These are phyloP conservation scores for Trichosporon faecale DNA, from an alignment of 1,284 basidiomycete genomes.

Conservation along the genomic window DNA sequence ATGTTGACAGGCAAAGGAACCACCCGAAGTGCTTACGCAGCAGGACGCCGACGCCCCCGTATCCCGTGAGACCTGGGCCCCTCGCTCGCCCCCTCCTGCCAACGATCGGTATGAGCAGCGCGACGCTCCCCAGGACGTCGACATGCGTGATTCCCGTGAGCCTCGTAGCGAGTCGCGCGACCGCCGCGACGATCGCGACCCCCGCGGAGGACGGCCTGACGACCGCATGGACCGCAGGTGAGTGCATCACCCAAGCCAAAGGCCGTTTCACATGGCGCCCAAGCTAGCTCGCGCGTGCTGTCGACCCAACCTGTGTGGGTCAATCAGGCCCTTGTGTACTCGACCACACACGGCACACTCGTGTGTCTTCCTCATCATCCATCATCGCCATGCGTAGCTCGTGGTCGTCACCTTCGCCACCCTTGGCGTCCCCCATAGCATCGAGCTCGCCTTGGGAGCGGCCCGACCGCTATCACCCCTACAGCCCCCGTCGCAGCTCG, in stretches of 20 bases:
- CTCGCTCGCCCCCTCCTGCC: conserved; percentile 27
- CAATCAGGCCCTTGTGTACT: background rate
- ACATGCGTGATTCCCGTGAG: conserved; percentile 15
- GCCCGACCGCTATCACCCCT: background rate
- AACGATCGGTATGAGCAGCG: conserved; percentile 23
- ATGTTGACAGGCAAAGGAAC: background rate
- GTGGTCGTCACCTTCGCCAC: background rate
- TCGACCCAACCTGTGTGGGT: background rate
- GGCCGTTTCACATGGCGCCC: background rate
- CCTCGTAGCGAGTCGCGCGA: background rate
- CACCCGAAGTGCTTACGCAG: background rate
- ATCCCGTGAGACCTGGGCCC: conserved; percentile 44
- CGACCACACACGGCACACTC: background rate
- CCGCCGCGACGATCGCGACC: conserved; percentile 11
- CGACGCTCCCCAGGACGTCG: conserved; percentile 18
- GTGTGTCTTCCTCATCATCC: background rate
- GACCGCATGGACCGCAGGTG: conserved; percentile 11
- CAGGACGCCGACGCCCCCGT: conserved; percentile 31
- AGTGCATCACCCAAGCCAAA: background rate
- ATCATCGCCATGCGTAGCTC: background rate
- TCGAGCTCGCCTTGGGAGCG: background rate
- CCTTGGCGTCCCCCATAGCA: conserved; percentile 4
- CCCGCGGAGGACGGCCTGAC: background rate
- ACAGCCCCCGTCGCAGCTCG: background rate
- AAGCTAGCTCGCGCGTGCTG: background rate